Conservation (phyloP, 495 filamentous ascomycete genomes). For the Acidiella bohemica region DNA sequence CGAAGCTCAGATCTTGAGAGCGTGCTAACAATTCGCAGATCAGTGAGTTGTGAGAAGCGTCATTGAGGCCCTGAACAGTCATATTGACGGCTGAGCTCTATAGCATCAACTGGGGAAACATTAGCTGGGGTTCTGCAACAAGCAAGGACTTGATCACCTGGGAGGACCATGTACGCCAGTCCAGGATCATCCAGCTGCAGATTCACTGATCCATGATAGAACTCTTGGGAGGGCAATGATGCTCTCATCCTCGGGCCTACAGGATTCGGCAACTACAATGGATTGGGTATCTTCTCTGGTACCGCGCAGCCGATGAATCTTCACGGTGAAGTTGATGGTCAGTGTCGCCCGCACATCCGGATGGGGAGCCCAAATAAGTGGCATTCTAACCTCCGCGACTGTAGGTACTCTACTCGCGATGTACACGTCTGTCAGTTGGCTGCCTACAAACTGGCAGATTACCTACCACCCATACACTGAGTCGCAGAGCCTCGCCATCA, state of each 20-base stretch:
- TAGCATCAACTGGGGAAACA: slow-evolving; percentile 28
- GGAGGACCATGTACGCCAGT: slow-evolving; percentile 4
- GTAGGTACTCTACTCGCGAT: slow-evolving; percentile 33
- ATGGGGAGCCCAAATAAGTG: no score
- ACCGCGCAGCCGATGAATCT: slow-evolving; percentile 35
- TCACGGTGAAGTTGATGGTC: slow-evolving; percentile 31
- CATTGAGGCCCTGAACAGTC: no score
- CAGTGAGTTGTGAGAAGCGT: no score
- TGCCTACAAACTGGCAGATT: slow-evolving; percentile 38
- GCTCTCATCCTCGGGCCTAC: slow-evolving; percentile 24
- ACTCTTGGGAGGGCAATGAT: slow-evolving; percentile 28
- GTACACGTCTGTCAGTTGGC: slow-evolving; percentile 39
- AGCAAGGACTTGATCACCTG: slow-evolving; percentile 25
- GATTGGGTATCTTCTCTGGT: slow-evolving; percentile 40
- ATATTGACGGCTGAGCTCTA: neutral
- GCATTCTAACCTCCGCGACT: no score
- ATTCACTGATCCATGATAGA: no score
- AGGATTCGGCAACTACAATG: slow-evolving; percentile 31
- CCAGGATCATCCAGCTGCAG: no score
- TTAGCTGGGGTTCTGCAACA: slow-evolving; percentile 31
- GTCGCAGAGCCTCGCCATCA: slow-evolving; percentile 37
- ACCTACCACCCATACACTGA: slow-evolving; percentile 39
- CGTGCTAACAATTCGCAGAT: no score
- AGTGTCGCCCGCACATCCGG: no score
- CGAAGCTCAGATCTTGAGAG: slow-evolving; percentile 1